Evolutionary conservation across 306 rosid species (phyloP), one percentile per base, ranked within the genome.

Genomic region (Hippophae gyantsensis): DNA sequence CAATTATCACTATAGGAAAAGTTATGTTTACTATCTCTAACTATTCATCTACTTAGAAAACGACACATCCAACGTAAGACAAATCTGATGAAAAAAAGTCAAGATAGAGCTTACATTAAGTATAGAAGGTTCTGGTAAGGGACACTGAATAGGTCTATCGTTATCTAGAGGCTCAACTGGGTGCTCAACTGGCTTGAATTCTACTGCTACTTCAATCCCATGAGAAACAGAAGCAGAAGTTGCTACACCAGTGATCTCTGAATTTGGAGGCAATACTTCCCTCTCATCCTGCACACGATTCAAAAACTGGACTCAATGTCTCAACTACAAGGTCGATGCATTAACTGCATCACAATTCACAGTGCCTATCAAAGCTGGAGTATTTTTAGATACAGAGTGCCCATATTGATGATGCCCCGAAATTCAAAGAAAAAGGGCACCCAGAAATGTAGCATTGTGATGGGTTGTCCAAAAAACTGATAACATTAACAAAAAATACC

Each of bases 151-250:
- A 5, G 99, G 96, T 56, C 79, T 59, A 60, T 92, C 96, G 60
- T 66, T 83, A 69, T 88, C 95, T 41, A 76, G 93, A 11, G 96
- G 96, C 73, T 92, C 96, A 49, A 52, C 53, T 2, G 98, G 98
- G 58, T 92, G 96, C 63, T 92, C 96, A 60, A 88, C 96, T 7
- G 99, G 95, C 77, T 92, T 92, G 72, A 92, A 92, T 81, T 85
- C 99, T 25, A 80, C 88, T 0, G 87, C 89, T 32, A 84, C 90
- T 78, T 92, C 99, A 76, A 84, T 85, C 72, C 95, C 95, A 77
- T 87, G 99, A 76, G 95, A 57, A 56, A 79, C 73, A 48, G 93
- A 54, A 46, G 75, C 67, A 25, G 73, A 63, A 48, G 69, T 75
- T 49, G 77, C 51, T 58, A 75, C 68, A 54, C 57, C 78, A 1